Evolutionary conservation across 495 filamentous ascomycete species (phyloP), one percentile per base, ranked within the genome.

Genomic region (Acidomyces sp.): DNA sequence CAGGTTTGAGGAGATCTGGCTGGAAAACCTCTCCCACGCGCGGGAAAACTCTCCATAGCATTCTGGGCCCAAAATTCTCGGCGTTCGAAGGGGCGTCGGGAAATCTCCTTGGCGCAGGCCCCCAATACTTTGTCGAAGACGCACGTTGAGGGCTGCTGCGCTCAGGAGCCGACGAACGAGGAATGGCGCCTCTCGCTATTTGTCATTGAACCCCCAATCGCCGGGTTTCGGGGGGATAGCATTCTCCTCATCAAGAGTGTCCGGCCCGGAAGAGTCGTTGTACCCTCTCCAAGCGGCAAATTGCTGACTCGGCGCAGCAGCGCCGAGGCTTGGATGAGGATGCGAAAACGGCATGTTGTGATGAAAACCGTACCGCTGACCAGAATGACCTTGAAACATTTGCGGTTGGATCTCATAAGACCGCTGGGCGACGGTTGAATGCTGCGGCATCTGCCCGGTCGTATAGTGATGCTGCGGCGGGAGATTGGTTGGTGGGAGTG

Each of bases 221-320:
- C 36, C 30, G 16, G 48, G 9, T 10, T 51, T 45, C 5, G 48
- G 48, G 30, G 43, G 43, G 43, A 52, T 44, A 34, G 48, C 38
- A 36, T 42, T 43, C 29, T 52, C 48, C 18, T 52, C 43, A 20
- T 47, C 43, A 43, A 52, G 16, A 4, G 36, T 31, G 24, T 50
- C 18, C 5, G 31, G 26, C 17, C 15, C 35, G 2, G 39, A 34
- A 2, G 48, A 7, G 9, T 34, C 48, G 7, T 39, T 31, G 40
- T 47, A 47, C 6, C 48, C 48, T n/a, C 15, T 19, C 48, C 48
- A 52, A 3, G 4, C 38, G 2, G 43, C 48, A 18, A 52, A 52
- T 25, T 52, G 48, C 28, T 43, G 43, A 23, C 18, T 34, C 1
- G 48, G 48, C 9, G 37, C 26, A 15, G 20, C 37, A 2, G 37